Conservation (phyloP, 352 stramenopile genomes). For the Globisporangium camurandrum region DNA sequence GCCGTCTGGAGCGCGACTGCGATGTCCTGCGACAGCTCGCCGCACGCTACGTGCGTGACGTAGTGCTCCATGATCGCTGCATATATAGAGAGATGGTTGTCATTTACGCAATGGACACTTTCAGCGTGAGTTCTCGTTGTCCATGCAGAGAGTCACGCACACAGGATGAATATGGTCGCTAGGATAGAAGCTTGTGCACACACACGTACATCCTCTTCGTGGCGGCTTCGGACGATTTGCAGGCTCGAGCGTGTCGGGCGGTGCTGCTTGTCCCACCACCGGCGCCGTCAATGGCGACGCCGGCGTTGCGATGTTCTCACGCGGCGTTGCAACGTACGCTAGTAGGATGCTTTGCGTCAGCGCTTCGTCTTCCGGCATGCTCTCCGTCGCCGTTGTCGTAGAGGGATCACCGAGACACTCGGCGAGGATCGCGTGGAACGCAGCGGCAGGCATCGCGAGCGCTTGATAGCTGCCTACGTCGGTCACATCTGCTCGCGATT, state of each 20-base stretch:
- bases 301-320: background rate
- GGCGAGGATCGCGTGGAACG: constrained; percentile 16
- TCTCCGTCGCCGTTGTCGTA: no score
- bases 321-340: constrained; percentile 17
- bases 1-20: constrained; percentile 21
- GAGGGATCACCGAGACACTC: constrained; percentile 8
- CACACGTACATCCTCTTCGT: constrained; percentile 5
- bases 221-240: background rate
- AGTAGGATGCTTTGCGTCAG: constrained; percentile 19
- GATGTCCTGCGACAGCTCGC: constrained; percentile 23
- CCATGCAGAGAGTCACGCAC: no score
- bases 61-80: constrained; percentile 10
- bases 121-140: no score
- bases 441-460: constrained; percentile 10
- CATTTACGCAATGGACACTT: no score
- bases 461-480: constrained; percentile 5
- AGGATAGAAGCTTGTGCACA: no score
- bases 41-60: constrained; percentile 13
- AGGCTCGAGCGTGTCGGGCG: background rate
- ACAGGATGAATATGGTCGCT: no score
- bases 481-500: no score
- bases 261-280: background rate
- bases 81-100: background rate
- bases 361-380: constrained; percentile 11
- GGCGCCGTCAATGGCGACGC: background rate